Evolutionary conservation across 2,329 filamentous ascomycete genomes (phyloP).

Genomic region (Coniochaeta pulveracea): DNA sequence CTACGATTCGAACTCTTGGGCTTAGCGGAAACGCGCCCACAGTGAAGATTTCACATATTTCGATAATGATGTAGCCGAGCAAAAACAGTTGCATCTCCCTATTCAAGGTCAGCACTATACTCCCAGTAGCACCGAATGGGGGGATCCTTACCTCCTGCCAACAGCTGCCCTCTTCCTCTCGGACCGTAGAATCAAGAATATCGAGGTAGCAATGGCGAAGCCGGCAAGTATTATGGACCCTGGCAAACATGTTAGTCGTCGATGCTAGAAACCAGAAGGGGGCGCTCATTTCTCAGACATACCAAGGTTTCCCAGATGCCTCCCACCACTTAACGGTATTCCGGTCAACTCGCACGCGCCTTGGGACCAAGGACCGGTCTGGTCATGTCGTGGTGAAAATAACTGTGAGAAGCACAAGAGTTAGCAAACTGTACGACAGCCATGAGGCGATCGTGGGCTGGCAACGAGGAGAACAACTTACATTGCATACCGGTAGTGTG

Average conservation of each 20-base stretch:
- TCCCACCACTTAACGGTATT: conserved; percentile 55
- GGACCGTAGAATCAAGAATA: conserved; percentile 65
- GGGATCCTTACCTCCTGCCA: conserved; percentile 60
- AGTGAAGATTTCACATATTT: conserved; percentile 94
- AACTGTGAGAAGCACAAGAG: conserved; percentile 36
- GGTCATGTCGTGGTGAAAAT: conserved; percentile 48
- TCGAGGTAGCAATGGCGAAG: conserved; percentile 58
- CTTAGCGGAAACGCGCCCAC: conserved; percentile 78
- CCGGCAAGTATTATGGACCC: conserved; percentile 80
- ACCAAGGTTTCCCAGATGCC: conserved; percentile 75
- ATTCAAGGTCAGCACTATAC: conserved; percentile 15
- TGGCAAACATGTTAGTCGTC: conserved; percentile 19
- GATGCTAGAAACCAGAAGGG: background rate
- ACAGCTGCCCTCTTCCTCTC: conserved; percentile 90
- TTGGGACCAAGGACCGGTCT: conserved; percentile 46
- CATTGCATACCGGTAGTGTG: conserved; percentile 75
- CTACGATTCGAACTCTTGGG: conserved; percentile 58
- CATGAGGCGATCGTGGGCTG: background rate
- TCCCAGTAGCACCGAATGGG: too few species aligned
- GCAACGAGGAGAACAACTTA: conserved; percentile 36
- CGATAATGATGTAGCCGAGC: conserved; percentile 71
- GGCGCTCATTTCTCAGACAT: conserved; percentile 18
- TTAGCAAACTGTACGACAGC: conserved; percentile 8
- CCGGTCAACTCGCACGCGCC: conserved; percentile 66
- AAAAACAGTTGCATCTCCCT: conserved; percentile 98